Percentiles rank a stretch among this genome's conserved stretches.
phyloP scores from a whole-genome alignment of 2,329 filamentous ascomycete genomes.

The Diaporthe australafricana region DNA sequence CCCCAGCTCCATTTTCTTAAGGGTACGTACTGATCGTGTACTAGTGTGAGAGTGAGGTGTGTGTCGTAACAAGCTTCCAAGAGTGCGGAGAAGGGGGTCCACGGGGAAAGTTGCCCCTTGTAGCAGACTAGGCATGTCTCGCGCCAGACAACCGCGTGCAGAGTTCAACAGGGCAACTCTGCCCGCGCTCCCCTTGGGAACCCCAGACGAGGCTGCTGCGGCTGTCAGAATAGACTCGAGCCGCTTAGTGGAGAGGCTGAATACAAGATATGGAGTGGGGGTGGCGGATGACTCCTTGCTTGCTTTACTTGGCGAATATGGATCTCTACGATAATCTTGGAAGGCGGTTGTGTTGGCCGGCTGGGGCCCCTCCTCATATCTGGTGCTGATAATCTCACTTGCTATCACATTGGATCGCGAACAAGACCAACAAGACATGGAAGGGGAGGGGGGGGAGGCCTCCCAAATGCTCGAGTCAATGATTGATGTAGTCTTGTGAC shows the following conservation, averaged over 20 bases:
- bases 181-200: not conserved
- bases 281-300: not conserved
- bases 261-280: not conserved
- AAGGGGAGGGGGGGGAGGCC: no score
- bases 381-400: not conserved
- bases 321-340: not conserved
- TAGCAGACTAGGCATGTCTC: constrained; percentile 10
- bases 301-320: constrained; percentile 5
- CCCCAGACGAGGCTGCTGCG: constrained; percentile 1
- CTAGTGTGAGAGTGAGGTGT: not conserved
- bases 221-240: constrained; percentile 10
- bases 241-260: constrained; percentile 3
- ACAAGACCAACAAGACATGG: not conserved
- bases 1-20: not conserved
- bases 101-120: not conserved
- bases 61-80: not conserved
- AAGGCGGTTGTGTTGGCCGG: not conserved
- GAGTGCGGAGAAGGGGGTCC: constrained; percentile 22
- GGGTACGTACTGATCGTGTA: not conserved
- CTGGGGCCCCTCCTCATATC: not conserved
- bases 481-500: constrained; percentile 6
- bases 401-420: not conserved
- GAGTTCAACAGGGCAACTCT: not conserved
- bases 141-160: not conserved
- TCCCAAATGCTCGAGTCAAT: not conserved